Evolutionary conservation across 2,329 filamentous ascomycete genomes (phyloP).

Genomic region (Colletotrichum coccodes): DNA sequence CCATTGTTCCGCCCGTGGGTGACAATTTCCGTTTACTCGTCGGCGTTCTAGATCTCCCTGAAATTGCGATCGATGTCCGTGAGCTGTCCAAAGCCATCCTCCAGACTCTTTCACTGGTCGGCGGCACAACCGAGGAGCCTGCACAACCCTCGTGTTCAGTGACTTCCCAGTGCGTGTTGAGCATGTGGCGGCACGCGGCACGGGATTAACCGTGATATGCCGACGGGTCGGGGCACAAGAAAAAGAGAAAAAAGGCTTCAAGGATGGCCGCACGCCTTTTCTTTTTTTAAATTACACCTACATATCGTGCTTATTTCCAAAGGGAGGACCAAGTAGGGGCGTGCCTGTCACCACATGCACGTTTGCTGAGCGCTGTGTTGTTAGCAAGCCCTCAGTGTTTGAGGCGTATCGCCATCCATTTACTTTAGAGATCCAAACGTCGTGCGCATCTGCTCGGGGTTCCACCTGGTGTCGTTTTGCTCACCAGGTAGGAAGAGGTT

Average conservation of each 20-base stretch:
- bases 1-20: too few relatives aligned
- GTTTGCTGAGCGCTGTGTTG: background rate
- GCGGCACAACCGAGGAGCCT: too few relatives aligned
- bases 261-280: background rate
- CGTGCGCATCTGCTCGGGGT: background rate
- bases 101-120: too few relatives aligned
- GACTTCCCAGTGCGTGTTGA: too few relatives aligned
- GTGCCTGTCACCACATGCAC: background rate
- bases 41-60: too few relatives aligned
- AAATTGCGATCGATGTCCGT: too few relatives aligned
- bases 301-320: constrained; percentile 21
- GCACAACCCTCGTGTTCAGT: too few relatives aligned
- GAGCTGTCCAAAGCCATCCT: too few relatives aligned
- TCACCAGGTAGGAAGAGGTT: constrained; percentile 1
- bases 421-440: background rate
- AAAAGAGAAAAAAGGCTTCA: constrained; percentile 11
- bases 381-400: constrained; percentile 21
- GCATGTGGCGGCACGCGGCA: too few relatives aligned
- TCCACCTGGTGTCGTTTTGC: background rate
- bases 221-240: background rate
- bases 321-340: constrained; percentile 11
- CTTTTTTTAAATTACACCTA: constrained; percentile 7
- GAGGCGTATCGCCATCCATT: background rate
- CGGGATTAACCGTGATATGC: too few relatives aligned
- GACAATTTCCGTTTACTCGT: too few relatives aligned